Base-by-base conservation (phyloP, 352 stramenopile species). In the Phytophthora sp. region DNA sequence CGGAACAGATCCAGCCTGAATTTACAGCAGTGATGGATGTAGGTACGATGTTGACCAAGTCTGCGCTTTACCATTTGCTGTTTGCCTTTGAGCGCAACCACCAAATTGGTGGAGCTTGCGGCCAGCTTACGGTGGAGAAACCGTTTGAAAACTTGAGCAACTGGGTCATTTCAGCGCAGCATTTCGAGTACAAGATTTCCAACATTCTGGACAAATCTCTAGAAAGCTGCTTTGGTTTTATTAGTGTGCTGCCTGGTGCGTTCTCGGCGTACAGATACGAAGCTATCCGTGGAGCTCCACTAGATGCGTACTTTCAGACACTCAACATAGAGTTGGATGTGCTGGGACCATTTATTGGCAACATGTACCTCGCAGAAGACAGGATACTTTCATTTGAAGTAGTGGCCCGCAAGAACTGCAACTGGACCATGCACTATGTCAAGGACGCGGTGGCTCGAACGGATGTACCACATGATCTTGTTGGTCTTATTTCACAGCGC, bases 131-230 rank as follows among this genome's bases (percentile, higher is more conserved):
- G 0, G 87, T 96, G 21, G 87, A 96, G 12, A 76, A 93, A n/a
- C 85, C 87, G 17, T 89, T 91, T 46, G 76, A 79, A 32, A 88
- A 94, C 59, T 58, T 96, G 64, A 91, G 79, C 66, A 96, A 96
- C 44, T 96, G 85, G 85, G 85, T 96, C 62, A 70, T 96, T 13
- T 91, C 83, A 17, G 88, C 88, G 8, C 88, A 96, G 52, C 76
- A 95, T 49, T 96, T 96, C 42, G 88, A 96, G 77, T 96, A 96
- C 83, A 95, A 95, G 58, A 94, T 95, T 41, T 92, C 83, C 39
- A 94, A 95, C 67, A 87, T 95, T 38, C 69, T 96, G 1, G 88
- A 96, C 77, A 95, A 95, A 66, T 87, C 83, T 8, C 61, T 94
- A 39, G 88, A 96, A 54, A 89, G 76, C 49, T 95, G 84, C 64